Evolutionary conservation across 2,329 filamentous ascomycete species (phyloP), one percentile per base, ranked within the genome.

Genomic region (Hypomyces rosellus): DNA sequence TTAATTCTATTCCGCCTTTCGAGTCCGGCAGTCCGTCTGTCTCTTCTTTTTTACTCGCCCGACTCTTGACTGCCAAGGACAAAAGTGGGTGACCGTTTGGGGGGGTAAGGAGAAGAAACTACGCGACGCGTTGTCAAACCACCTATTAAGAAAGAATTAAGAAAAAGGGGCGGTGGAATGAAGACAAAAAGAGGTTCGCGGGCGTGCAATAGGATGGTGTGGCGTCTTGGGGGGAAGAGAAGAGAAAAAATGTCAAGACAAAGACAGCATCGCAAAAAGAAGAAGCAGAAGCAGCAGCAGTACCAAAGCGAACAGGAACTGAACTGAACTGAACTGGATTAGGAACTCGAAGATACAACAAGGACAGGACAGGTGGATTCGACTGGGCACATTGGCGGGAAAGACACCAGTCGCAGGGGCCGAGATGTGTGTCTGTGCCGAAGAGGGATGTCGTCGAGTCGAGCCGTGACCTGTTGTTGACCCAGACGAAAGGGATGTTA

Each of bases 71-170:
- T 48, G 54, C 54, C 55, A 46, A 48, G 51, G 52, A 54, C 45
- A 14, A 43, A 20, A 47, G 42, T 36, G 25, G 46, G 18, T n/a
- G 43, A 46, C 36, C 46, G 30, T 42, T 43, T 42, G 33, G 20
- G 37, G 42, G 50, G 42, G 38, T 18, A 55, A 46, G 40, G 54
- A 52, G 42, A 52, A 45, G 40, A 56, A 56, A 52, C 46, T 55
- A 61, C 64, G 65, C 63, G 65, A 67, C 64, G 65, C 65, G 65
- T 61, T 63, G 54, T 57, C 56, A 58, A 51, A 60, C 57, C 59
- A 54, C 45, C 46, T 46, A 46, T 49, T 49, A 49, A 46, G 41
- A 25, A 43, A 22, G 7, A 15, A 38, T 38, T 38, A 53, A 50
- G 41, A 37, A 55, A 59, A 52, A 55, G 58, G 56, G 56, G 56